These are phyloP conservation scores for Sechiopsis laciniata DNA, from an alignment of 306 rosid genomes.

Conservation along the genomic window DNA sequence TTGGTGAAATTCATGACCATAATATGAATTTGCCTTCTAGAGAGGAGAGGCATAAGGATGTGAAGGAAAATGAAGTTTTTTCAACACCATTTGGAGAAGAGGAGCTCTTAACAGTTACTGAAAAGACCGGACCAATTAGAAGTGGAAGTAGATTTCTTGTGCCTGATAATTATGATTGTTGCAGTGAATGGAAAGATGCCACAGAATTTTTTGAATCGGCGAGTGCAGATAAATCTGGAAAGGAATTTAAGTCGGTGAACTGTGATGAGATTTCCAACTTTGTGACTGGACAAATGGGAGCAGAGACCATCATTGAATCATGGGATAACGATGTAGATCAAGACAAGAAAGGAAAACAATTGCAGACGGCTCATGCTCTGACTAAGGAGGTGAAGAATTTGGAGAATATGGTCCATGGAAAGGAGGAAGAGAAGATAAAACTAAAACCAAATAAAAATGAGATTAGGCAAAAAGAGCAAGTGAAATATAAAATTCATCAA, in stretches of 20 bases:
- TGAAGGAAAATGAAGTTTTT: slow-evolving; percentile 37
- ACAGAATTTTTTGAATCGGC: slow-evolving; percentile 70
- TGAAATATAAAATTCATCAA: slow-evolving; percentile 28
- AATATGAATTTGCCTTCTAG: slow-evolving; percentile 28
- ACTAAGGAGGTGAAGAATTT: slow-evolving; percentile 29
- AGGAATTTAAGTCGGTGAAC: slow-evolving; percentile 36
- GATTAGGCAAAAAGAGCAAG: slow-evolving; percentile 32
- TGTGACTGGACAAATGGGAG: slow-evolving; percentile 35
- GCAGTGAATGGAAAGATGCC: slow-evolving; percentile 70
- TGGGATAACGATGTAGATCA: slow-evolving; percentile 30
- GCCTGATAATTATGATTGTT: slow-evolving; percentile 40
- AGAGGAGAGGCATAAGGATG: slow-evolving; percentile 50
- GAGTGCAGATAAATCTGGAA: slow-evolving; percentile 49
- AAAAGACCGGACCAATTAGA: slow-evolving; percentile 30
- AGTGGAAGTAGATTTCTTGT: slow-evolving; percentile 39
- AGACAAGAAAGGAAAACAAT: slow-evolving; percentile 24
- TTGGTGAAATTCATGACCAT: slow-evolving; percentile 33
- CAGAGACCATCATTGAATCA: slow-evolving; percentile 32
- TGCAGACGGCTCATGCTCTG: slow-evolving; percentile 24
- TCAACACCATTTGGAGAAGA: slow-evolving; percentile 36
- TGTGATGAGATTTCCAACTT: slow-evolving; percentile 28
- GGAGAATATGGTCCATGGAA: slow-evolving; percentile 16
- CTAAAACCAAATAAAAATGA: slow-evolving; percentile 38
- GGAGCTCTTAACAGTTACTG: slow-evolving; percentile 27
- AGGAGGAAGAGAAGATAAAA: slow-evolving; percentile 34